Conservation (phyloP, 257 asterid species). For the Solanum sejunctum region DNA sequence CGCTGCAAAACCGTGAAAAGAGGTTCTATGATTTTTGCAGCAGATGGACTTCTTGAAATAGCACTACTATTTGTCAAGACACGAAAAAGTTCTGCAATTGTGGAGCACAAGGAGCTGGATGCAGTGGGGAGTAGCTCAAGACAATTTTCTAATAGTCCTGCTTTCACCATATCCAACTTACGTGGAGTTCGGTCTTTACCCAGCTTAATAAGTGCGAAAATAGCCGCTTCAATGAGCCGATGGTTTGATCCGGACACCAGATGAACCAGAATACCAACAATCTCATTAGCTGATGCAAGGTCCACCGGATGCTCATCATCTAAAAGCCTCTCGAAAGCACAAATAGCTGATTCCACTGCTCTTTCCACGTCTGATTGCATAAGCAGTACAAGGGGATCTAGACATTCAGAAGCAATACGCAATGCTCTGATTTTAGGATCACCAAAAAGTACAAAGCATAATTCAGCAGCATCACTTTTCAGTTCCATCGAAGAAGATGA, state of each 20-base stretch:
- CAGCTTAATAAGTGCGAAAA: constrained; percentile 62
- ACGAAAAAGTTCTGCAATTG: constrained; percentile 79
- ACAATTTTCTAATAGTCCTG: constrained; percentile 72
- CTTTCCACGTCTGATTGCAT: constrained; percentile 50
- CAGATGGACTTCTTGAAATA: constrained; percentile 57
- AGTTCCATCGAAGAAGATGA: constrained; percentile 39
- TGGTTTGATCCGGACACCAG: constrained; percentile 62
- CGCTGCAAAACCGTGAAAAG: constrained; percentile 54
- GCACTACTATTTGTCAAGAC: constrained; percentile 81
- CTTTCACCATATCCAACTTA: constrained; percentile 81
- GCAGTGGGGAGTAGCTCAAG: constrained; percentile 61
- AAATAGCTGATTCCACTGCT: constrained; percentile 58
- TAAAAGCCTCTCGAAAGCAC: constrained; percentile 71
- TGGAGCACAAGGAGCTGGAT: constrained; percentile 54
- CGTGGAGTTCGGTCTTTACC: constrained; percentile 89
- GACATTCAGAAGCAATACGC: constrained; percentile 42
- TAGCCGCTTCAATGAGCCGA: constrained; percentile 68
- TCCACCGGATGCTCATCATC: constrained; percentile 63
- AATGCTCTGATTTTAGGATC: constrained; percentile 38
- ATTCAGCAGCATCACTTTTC: constrained; percentile 65
- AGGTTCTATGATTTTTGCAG: constrained; percentile 64
- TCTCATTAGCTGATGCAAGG: constrained; percentile 40
- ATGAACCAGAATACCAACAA: constrained; percentile 51
- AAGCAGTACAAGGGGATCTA: constrained; percentile 52
- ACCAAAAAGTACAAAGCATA: constrained; percentile 54